Percentiles rank a stretch among this genome's conserved stretches.
phyloP scores from a whole-genome alignment of 768 basidiomycete genomes.

The Pulveroboletus sp. region DNA sequence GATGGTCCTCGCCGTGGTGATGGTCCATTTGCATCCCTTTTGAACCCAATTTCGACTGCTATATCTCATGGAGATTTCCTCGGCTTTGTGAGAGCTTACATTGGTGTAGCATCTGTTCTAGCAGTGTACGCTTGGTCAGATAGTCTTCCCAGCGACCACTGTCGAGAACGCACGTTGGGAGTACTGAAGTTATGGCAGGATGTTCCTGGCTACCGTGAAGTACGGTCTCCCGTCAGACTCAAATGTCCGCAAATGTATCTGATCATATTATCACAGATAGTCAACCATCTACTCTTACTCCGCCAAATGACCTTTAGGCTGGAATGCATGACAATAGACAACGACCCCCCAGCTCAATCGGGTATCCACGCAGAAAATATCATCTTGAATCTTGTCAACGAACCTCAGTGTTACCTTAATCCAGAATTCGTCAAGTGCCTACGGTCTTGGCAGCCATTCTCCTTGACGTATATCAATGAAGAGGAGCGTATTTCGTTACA shows the following conservation, averaged over 20 bases:
- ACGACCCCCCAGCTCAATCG: conserved; percentile 57
- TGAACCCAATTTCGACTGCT: conserved; percentile 27
- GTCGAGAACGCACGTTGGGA: conserved; percentile 61
- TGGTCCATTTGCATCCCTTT: conserved; percentile 38
- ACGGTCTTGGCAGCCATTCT: conserved; percentile 57
- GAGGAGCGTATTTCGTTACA: conserved; percentile 57
- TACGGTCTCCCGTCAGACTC: conserved; percentile 30
- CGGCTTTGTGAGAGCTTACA: conserved; percentile 58
- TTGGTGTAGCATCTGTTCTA: conserved; percentile 66
- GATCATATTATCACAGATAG: conserved; percentile 46
- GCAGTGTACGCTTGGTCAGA: conserved; percentile 81
- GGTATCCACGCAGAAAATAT: conserved; percentile 70
- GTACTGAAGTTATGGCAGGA: conserved; percentile 44
- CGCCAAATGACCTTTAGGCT: conserved; percentile 72
- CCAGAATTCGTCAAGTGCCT: conserved; percentile 59
- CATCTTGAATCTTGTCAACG: conserved; percentile 55
- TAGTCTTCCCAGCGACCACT: conserved; percentile 61
- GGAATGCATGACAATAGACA: conserved; percentile 67
- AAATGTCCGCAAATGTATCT: conserved; percentile 15
- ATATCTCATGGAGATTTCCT: conserved; percentile 59
- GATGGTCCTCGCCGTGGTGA: conserved; percentile 16
- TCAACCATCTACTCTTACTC: conserved; percentile 69
- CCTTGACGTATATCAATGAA: conserved; percentile 60
- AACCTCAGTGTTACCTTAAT: conserved; percentile 59
- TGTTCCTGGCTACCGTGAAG: conserved; percentile 71